These are phyloP conservation scores for Vicia villosa DNA, from an alignment of 306 rosid genomes.

Conservation along the genomic window DNA sequence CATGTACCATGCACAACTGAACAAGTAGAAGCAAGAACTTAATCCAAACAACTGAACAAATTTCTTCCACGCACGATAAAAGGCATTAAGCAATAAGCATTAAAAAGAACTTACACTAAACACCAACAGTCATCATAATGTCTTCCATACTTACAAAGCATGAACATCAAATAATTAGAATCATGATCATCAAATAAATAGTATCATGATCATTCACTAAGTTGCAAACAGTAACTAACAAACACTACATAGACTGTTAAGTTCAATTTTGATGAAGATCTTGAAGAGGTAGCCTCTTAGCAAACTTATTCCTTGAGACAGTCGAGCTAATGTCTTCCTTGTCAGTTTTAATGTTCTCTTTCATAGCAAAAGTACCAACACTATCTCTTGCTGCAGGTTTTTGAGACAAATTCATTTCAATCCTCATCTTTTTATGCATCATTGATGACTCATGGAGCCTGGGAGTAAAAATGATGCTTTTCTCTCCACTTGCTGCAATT, in stretches of 20 bases:
- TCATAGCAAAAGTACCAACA: conserved; percentile 28
- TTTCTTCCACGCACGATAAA: background rate
- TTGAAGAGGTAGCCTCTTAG: conserved; percentile 40
- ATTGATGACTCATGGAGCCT: conserved; percentile 22
- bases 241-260: background rate
- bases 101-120: background rate
- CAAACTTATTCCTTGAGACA: conserved; percentile 29
- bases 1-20: too few relatives aligned
- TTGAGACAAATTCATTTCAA: background rate
- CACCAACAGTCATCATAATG: background rate
- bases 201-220: conserved; percentile 13
- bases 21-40: too few relatives aligned
- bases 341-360: conserved; percentile 34
- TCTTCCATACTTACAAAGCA: background rate
- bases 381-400: background rate
- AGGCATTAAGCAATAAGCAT: background rate
- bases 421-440: background rate
- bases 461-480: background rate
- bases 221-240: background rate
- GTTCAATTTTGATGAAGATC: conserved; percentile 42
- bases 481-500: background rate
- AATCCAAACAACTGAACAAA: too few relatives aligned
- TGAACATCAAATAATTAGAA: background rate
- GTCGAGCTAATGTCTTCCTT: conserved; percentile 29
- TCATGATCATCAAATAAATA: background rate